Base-by-base conservation (phyloP, 2,329 filamentous ascomycete genomes). In the Ophiognomonia clavigignenti-juglandacearum region DNA sequence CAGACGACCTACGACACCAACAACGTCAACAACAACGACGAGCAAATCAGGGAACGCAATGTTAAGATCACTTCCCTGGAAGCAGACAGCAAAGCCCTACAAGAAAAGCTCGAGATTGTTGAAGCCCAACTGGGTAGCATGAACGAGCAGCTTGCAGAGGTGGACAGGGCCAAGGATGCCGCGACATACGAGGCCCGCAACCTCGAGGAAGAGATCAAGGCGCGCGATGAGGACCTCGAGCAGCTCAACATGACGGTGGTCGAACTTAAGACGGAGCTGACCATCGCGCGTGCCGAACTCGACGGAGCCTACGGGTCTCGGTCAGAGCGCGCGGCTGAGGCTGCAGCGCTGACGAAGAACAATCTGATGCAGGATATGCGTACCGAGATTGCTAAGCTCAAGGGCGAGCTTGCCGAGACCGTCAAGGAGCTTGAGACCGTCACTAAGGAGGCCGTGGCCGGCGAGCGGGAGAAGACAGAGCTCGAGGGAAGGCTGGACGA, bases 191-290 rank as follows among this genome's bases (percentile, higher is more conserved):
- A 51, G 18, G 58, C 55, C 4, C 57, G 61, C 39, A 54, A 63
- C 41, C 71, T 71, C 39, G 67, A 72, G 53, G 69, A 72, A 51
- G 64, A 71, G 29, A 60, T 69, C 53, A 70, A 70, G 56, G 66
- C 68, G 51, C 75, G 73, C 63, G 73, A 78, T 45, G 66, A 70
- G 39, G 73, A 78, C 51, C 57, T 77, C 29, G 74, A 78, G 42
- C 63, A 65, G 45, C 65, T 77, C 44, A 76, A 75, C 60, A 65
- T 71, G 57, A 70, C 72, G 57, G 60, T 80, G 45, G 73, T 76
- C 27, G 77, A 81, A 63, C 69, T 78, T 59, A 82, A 82, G 70
- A 81, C 77, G 44, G 78, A 82, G 57, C 68, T 80, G 50, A 80
- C 78, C 38, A 73, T 82, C 56, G 75, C 77, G 42, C 75, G 77